Percentiles rank a stretch among this genome's conserved stretches.
Conservation (phyloP, 2,329 filamentous ascomycete genomes). For the Emergomyces africanus region DNA sequence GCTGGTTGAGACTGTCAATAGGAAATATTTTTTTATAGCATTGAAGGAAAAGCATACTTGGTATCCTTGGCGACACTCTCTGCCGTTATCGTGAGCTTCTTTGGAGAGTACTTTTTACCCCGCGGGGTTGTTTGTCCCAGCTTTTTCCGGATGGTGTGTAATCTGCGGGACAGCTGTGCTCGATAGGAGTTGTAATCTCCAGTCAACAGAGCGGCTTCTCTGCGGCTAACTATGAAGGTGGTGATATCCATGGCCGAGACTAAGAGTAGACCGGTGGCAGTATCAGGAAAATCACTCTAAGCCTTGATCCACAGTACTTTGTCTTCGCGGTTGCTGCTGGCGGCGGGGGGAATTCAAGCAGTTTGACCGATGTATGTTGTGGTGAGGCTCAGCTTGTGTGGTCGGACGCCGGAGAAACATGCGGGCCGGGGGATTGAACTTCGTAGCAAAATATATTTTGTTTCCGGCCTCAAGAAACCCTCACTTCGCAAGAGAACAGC, state of each 20-base stretch:
- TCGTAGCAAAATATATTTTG: neutral
- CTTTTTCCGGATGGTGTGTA: constrained; percentile 74
- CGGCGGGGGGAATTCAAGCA: too few species aligned
- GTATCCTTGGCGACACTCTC: constrained; percentile 61
- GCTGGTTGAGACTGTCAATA: constrained; percentile 34
- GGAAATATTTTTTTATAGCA: neutral
- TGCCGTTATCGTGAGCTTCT: constrained; percentile 58
- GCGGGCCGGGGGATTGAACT: neutral
- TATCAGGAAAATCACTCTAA: neutral
- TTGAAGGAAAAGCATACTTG: constrained; percentile 46
- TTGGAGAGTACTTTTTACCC: constrained; percentile 71
- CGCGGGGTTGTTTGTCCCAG: constrained; percentile 72
- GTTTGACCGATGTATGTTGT: too few species aligned
- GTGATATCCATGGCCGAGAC: constrained; percentile 68
- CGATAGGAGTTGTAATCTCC: constrained; percentile 85
- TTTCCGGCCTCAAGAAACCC: neutral
- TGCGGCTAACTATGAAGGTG: constrained; percentile 61
- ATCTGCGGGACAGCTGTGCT: constrained; percentile 61
- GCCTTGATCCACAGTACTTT: neutral
- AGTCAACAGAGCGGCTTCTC: constrained; percentile 73
- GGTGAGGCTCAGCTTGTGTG: neutral
- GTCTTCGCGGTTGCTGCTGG: neutral
- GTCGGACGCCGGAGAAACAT: neutral
- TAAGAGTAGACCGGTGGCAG: neutral
- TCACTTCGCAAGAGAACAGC: too few species aligned